These are phyloP conservation scores for Calcarisporium arbuscula DNA, from an alignment of 2,329 filamentous ascomycete species.

Conservation along the genomic window DNA sequence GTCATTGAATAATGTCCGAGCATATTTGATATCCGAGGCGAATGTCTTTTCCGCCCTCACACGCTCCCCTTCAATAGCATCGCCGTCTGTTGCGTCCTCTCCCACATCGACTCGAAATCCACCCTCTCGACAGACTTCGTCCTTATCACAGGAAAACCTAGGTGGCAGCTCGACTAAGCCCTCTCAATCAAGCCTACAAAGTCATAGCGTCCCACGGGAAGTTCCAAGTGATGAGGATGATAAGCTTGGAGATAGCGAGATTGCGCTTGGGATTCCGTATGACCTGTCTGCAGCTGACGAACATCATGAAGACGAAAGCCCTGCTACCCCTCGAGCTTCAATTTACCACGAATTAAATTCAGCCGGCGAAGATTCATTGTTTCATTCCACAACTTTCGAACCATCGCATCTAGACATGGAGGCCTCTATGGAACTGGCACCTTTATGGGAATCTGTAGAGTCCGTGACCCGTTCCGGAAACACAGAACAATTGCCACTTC, in stretches of 20 bases:
- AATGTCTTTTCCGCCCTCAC: slow-evolving; percentile 57
- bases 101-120: slow-evolving; percentile 38
- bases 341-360: slow-evolving; percentile 31
- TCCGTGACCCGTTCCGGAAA: too few species aligned
- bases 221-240: slow-evolving; percentile 17
- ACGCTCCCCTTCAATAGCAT: slow-evolving; percentile 46
- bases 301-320: slow-evolving; percentile 29
- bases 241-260: slow-evolving; percentile 44
- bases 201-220: slow-evolving; percentile 15
- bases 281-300: slow-evolving; percentile 35
- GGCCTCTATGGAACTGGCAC: too few species aligned
- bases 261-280: slow-evolving; percentile 51
- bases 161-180: too few species aligned
- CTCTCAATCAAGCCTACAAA: slow-evolving; percentile 18
- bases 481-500: too few species aligned
- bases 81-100: slow-evolving; percentile 40
- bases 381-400: slow-evolving; percentile 24
- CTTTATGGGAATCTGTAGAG: too few species aligned
- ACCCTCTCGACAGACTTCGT: slow-evolving; percentile 24
- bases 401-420: too few species aligned
- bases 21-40: slow-evolving; percentile 60
- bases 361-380: slow-evolving; percentile 20
- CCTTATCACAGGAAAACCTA: slow-evolving; percentile 20
- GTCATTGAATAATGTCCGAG: slow-evolving; percentile 56
- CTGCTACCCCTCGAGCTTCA: slow-evolving; percentile 49